Conservation (phyloP, 768 basidiomycete genomes). For the Suillus luteus region DNA sequence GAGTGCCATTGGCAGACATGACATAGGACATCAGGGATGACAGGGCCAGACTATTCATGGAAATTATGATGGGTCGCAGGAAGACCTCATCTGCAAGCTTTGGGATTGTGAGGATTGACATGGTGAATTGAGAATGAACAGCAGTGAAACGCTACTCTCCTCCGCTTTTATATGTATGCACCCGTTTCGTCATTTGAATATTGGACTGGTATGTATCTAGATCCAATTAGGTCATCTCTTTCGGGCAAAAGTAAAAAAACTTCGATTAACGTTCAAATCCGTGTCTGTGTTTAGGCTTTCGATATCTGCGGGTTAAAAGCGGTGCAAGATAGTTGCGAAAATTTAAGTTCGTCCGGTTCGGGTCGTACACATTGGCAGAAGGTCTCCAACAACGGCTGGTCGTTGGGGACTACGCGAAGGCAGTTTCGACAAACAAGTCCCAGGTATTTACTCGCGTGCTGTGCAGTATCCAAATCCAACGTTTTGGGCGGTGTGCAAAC, state of each 20-base stretch:
- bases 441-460: background rate
- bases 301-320: too few species aligned
- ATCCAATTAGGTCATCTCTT: background rate
- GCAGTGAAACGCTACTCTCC: background rate
- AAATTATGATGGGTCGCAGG: conserved; percentile 1
- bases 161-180: background rate
- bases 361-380: background rate
- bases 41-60: background rate
- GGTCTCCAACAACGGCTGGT: background rate
- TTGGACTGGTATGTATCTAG: background rate
- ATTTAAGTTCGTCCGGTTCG: background rate
- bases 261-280: background rate
- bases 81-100: conserved; percentile 1
- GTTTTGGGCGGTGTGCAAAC: too few species aligned
- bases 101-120: background rate
- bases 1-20: background rate
- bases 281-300: background rate
- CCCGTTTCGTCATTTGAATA: background rate
- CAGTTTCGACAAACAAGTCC: background rate
- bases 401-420: background rate
- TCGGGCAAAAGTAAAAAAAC: background rate
- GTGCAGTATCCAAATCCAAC: background rate
- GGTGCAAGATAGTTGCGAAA: background rate
- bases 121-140: background rate
- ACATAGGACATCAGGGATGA: background rate